These are phyloP conservation scores for Kluyveromyces sp. DNA, from an alignment of 1,139 yeast genomes.

Conservation along the genomic window DNA sequence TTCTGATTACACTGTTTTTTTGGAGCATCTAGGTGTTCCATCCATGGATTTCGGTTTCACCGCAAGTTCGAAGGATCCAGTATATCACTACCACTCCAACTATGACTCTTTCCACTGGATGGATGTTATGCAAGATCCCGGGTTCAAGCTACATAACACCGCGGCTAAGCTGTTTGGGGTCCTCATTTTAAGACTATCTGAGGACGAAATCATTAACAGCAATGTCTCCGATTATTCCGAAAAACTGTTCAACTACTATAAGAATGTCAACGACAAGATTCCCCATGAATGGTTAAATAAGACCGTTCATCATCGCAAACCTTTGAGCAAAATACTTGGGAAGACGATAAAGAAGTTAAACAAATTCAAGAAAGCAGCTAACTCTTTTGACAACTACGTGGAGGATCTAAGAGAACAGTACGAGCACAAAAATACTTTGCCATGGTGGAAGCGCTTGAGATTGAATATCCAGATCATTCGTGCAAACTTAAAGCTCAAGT, in stretches of 20 bases:
- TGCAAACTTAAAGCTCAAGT: conserved; percentile 41
- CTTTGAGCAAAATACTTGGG: conserved; percentile 19
- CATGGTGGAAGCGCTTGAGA: conserved; percentile 40
- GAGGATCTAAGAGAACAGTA: conserved; percentile 34
- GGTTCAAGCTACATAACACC: conserved; percentile 48
- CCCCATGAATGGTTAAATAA: conserved; percentile 37
- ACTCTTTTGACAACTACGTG: conserved; percentile 37
- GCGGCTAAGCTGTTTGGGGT: conserved; percentile 47
- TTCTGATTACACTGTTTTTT: conserved; percentile 61
- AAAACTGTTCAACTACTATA: conserved; percentile 32
- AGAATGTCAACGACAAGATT: conserved; percentile 29
- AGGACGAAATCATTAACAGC: conserved; percentile 38
- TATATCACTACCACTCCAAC: conserved; percentile 64
- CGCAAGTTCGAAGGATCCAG: conserved; percentile 39
- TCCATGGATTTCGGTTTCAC: conserved; percentile 52
- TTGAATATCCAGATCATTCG: conserved; percentile 25
- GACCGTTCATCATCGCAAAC: conserved; percentile 7
- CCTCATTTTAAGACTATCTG: conserved; percentile 41
- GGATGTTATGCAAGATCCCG: conserved; percentile 52
- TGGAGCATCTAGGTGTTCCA: conserved; percentile 61
- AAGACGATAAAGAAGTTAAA: conserved; percentile 20
- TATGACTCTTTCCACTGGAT: conserved; percentile 67
- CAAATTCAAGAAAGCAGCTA: conserved; percentile 29
- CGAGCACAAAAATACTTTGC: conserved; percentile 31
- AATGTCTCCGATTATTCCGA: conserved; percentile 40